Conservation (phyloP, 2,329 filamentous ascomycete species). For the Cryphonectria carpinicola region DNA sequence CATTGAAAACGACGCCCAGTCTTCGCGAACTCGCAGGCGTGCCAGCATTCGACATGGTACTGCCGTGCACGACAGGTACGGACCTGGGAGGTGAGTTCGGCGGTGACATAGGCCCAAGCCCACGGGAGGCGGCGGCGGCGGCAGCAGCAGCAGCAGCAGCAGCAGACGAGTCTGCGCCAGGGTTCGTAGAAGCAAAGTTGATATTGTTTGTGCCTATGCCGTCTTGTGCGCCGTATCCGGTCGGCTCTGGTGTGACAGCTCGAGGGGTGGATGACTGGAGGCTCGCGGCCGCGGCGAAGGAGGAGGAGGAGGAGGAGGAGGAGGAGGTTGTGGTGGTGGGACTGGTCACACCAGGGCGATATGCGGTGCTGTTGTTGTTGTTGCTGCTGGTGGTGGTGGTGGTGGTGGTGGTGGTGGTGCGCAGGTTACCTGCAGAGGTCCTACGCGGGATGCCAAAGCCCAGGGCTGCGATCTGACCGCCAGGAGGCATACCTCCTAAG, state of each 20-base stretch:
- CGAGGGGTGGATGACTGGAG: slow-evolving; percentile 48
- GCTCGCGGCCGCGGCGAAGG: background rate
- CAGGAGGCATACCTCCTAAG: slow-evolving; percentile 20
- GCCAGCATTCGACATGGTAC: slow-evolving; percentile 40
- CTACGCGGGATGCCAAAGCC: slow-evolving; percentile 26
- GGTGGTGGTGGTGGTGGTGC: slow-evolving; percentile 6
- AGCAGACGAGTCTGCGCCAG: slow-evolving; percentile 21
- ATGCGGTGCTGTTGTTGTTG: slow-evolving; percentile 29
- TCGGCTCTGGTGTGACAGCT: slow-evolving; percentile 68
- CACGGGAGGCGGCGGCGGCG: slow-evolving; percentile 35
- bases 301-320: background rate
- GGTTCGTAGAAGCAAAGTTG: slow-evolving; percentile 7
- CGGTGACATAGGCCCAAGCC: slow-evolving; percentile 43
- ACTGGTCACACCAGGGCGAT: slow-evolving; percentile 33
- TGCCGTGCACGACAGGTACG: slow-evolving; percentile 44
- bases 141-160: slow-evolving; percentile 16
- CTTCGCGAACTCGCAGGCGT: slow-evolving; percentile 36
- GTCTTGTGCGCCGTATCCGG: slow-evolving; percentile 37
- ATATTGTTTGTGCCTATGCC: slow-evolving; percentile 31
- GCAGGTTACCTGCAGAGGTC: slow-evolving; percentile 36
- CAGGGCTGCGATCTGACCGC: slow-evolving; percentile 7
- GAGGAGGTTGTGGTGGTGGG: slow-evolving; percentile 13
- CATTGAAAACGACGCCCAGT: slow-evolving; percentile 65
- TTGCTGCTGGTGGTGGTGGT: background rate
- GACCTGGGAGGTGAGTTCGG: slow-evolving; percentile 52